Percentiles rank a stretch among this genome's conserved stretches.
These are phyloP conservation scores for Delonix regia DNA, from an alignment of 306 rosid genomes.

Conservation along the genomic window DNA sequence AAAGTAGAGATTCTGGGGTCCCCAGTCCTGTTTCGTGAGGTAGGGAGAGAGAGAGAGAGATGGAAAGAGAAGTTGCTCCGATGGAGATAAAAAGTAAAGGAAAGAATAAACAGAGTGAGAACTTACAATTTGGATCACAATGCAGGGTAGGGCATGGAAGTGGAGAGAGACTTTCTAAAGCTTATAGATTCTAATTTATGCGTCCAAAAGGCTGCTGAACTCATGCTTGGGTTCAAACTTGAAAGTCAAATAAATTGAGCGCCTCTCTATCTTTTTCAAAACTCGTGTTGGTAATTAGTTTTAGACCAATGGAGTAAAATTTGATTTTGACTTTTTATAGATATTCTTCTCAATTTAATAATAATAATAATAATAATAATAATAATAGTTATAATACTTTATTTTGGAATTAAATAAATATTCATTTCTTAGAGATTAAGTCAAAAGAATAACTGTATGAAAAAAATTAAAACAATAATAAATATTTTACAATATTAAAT, in stretches of 20 bases:
- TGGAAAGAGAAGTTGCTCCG: neutral
- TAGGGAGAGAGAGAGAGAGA: neutral
- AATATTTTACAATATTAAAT: too few species aligned
- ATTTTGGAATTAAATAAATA: too few species aligned
- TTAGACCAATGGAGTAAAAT: too few species aligned
- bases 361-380: too few species aligned
- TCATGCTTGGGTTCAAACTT: neutral
- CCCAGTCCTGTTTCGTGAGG: neutral
- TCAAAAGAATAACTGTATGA: too few species aligned
- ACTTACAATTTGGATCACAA: neutral
- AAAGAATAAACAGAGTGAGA: neutral
- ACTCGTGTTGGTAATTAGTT: too few species aligned
- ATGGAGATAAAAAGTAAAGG: neutral
- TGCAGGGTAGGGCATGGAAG: neutral
- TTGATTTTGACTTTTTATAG: too few species aligned
- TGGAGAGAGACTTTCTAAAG: neutral
- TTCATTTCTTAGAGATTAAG: too few species aligned
- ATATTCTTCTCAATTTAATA: too few species aligned
- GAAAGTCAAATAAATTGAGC: neutral
- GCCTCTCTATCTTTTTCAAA: too few species aligned
- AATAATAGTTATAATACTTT: too few species aligned
- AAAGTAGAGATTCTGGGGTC: neutral
- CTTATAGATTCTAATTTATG: neutral
- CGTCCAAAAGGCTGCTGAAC: neutral
- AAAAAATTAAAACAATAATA: too few species aligned